Evolutionary conservation across 441 rosid species (phyloP), one percentile per base, ranked within the genome.

Genomic region (Pelargonium citronellum): DNA sequence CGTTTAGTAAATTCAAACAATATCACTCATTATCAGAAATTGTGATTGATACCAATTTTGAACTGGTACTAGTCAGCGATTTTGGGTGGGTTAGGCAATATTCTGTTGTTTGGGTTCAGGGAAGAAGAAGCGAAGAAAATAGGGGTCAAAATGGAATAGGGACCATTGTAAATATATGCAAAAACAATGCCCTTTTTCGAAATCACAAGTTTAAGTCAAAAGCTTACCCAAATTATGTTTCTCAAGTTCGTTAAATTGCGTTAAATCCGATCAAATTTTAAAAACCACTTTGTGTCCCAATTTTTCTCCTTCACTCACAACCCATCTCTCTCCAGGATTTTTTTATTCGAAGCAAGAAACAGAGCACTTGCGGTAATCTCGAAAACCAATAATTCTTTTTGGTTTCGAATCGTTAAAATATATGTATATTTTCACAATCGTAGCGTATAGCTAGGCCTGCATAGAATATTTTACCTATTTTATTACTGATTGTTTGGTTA

Each of bases 321-420:
- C 2, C 2, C 2, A 2, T 27, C 30, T 27, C 30, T 27, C 30
- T 27, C 16, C 57, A 49, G 57, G 15, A 27, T 1, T 27, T 27
- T 27, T 27, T 27, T 27, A 27, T 27, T 27, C 3, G 16, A 13
- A 49, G n/a, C 57, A 49, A 49, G 57, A 49, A 46, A 49, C 57
- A 49, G 57, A 49, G 57, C 57, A 49, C 57, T 49, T 49, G 57
- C 30, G 57, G 57, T 49, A 49, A 49, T 58, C 64, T 20, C 64
- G 30, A 58, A 49, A 49, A 49, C 57, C 57, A 13, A 49, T 49
- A 15, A 49, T 49, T 49, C 30, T 24, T 20, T 61, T 61, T 73
- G 13, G 15, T 67, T 57, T 58, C 30, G 30, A 55, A 24, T 43
- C 60, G 16, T 49, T 27, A 27, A 27, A 49, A 49, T 11, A 49